Conservation (phyloP, 345 rosid genomes). For the Acer yangbiense region DNA sequence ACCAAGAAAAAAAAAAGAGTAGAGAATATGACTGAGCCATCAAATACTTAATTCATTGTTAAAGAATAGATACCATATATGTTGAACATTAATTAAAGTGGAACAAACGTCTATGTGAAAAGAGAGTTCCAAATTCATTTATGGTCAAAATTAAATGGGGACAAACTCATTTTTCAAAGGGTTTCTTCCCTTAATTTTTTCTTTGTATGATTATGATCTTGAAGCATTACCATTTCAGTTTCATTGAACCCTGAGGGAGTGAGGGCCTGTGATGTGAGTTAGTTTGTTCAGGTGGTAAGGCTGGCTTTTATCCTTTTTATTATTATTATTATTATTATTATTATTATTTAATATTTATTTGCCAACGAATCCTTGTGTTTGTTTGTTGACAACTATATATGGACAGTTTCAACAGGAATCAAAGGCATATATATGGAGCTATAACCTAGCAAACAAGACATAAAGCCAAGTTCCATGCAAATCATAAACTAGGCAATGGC, state of each 20-base stretch:
- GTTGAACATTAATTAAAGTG: constrained; percentile 2
- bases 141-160: constrained; percentile 6
- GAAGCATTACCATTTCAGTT: too few species aligned
- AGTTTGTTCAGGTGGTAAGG: too few species aligned
- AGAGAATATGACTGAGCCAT: not conserved
- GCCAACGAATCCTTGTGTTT: not conserved
- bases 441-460: not conserved
- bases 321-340: not conserved
- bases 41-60: not conserved
- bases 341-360: not conserved
- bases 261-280: too few species aligned
- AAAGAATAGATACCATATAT: constrained; percentile 8
- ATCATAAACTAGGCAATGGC: constrained; percentile 9
- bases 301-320: not conserved
- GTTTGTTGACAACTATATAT: not conserved
- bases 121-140: not conserved
- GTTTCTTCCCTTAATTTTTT: not conserved
- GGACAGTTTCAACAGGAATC: not conserved
- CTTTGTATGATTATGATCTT: too few species aligned
- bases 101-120: not conserved
- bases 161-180: not conserved
- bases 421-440: not conserved
- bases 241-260: too few species aligned
- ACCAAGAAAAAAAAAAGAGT: not conserved
- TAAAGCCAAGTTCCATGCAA: not conserved